These are phyloP conservation scores for Thelonectria rubi DNA, from an alignment of 2,329 filamentous ascomycete species.

Conservation along the genomic window DNA sequence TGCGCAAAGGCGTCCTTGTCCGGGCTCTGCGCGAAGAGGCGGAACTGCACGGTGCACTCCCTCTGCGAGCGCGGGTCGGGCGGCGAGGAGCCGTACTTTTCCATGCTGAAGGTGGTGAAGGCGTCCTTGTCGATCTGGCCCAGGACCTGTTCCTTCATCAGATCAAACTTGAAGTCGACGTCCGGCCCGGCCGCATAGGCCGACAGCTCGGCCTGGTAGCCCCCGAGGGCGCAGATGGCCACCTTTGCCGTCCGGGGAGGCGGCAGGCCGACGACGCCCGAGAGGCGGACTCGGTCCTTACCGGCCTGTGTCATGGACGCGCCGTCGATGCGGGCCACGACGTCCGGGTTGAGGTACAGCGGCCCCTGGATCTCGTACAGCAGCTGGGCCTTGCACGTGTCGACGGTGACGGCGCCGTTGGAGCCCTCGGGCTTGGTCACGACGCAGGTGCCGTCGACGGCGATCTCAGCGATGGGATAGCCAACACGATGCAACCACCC, in stretches of 20 bases:
- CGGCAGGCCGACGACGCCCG: constrained; percentile 49
- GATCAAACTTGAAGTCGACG: constrained; percentile 41
- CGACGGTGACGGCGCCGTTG: constrained; percentile 51
- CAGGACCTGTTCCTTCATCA: constrained; percentile 42
- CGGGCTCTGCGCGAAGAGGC: constrained; percentile 51
- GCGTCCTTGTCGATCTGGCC: constrained; percentile 33
- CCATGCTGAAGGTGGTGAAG: constrained; percentile 44
- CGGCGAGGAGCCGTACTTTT: constrained; percentile 40
- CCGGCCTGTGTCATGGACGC: constrained; percentile 48
- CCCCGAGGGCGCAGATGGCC: constrained; percentile 49
- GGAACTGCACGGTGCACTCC: constrained; percentile 52
- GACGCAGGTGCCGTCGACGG: constrained; percentile 53
- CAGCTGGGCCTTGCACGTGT: constrained; percentile 48
- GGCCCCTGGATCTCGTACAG: constrained; percentile 55
- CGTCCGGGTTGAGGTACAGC: constrained; percentile 53
- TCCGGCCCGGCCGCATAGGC: constrained; percentile 38
- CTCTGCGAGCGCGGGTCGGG: constrained; percentile 45
- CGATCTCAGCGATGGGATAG: constrained; percentile 61
- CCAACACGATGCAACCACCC: constrained; percentile 41
- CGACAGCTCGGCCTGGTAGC: constrained; percentile 49
- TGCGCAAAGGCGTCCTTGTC: constrained; percentile 33
- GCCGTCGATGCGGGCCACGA: constrained; percentile 48
- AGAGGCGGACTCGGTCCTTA: constrained; percentile 42
- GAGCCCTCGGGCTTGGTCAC: constrained; percentile 58
- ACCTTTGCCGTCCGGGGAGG: constrained; percentile 53